phyloP scores from a whole-genome alignment of 2,329 filamentous ascomycete species.

The Chalaropsis ovoidea region DNA sequence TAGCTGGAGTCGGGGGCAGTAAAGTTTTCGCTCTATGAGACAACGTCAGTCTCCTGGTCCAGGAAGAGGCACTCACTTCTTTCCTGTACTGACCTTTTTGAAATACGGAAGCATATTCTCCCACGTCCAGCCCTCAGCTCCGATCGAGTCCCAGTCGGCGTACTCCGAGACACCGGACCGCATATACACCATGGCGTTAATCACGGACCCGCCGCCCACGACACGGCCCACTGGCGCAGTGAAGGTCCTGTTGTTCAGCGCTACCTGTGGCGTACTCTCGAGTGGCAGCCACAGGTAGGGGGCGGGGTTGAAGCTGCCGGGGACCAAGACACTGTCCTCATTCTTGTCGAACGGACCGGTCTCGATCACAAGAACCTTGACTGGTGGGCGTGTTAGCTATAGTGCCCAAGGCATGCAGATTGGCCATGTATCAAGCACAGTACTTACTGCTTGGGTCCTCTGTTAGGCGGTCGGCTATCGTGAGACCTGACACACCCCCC shows the following conservation, averaged over 20 bases:
- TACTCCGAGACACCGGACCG: conserved; percentile 35
- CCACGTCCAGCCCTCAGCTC: conserved; percentile 37
- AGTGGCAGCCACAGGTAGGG: conserved; percentile 31
- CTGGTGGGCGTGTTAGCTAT: conserved; percentile 23
- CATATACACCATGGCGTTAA: conserved; percentile 36
- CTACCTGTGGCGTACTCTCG: conserved; percentile 28
- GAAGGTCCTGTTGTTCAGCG: conserved; percentile 28
- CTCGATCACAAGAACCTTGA: conserved; percentile 30
- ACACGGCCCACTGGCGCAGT: conserved; percentile 29
- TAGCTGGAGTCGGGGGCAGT: conserved; percentile 23
- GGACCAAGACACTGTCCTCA: conserved; percentile 30
- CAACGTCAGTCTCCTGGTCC: background rate
- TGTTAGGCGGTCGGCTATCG: conserved; percentile 34
- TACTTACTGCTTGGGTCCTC: conserved; percentile 31
- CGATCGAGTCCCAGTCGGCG: conserved; percentile 38
- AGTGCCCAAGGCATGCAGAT: background rate
- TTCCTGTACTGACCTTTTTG: conserved; percentile 32
- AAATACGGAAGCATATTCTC: conserved; percentile 37
- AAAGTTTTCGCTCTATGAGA: conserved; percentile 26
- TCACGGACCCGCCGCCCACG: conserved; percentile 35
- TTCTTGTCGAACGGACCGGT: conserved; percentile 29
- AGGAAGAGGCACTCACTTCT: background rate
- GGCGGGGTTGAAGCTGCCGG: conserved; percentile 30
- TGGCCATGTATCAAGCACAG: background rate
- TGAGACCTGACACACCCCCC: conserved; percentile 34